A percentile compares a stretch with the other conserved stretches of the same genome.
These are phyloP conservation scores for Agastache rugosa DNA, from an alignment of 257 asterid species.

Conservation along the genomic window DNA sequence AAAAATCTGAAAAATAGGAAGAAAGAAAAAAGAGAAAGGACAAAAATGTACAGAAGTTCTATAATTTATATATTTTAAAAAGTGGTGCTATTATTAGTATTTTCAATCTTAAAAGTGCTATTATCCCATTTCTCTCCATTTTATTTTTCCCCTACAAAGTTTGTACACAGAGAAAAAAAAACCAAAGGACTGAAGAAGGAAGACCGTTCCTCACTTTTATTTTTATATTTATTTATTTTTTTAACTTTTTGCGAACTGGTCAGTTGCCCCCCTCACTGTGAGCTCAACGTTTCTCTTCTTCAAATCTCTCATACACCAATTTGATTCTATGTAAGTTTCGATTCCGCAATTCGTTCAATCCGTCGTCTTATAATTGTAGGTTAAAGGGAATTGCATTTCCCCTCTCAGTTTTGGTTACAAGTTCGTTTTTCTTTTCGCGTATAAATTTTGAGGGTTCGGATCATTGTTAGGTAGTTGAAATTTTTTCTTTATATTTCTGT, in stretches of 20 bases:
- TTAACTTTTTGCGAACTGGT: background rate
- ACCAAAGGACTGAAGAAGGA: too few species aligned
- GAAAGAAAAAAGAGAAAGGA: too few species aligned
- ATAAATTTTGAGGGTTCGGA: slow-evolving; percentile 33
- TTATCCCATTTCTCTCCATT: too few species aligned
- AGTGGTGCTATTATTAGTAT: too few species aligned
- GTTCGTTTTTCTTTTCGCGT: background rate
- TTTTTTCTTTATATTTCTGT: slow-evolving; percentile 10
- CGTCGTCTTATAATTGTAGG: background rate
- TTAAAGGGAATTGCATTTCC: background rate
- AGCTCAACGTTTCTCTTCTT: slow-evolving; percentile 14
- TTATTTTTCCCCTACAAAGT: too few species aligned
- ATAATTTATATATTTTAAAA: too few species aligned
- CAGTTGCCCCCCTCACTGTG: background rate
- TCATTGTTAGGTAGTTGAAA: background rate
- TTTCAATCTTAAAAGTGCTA: too few species aligned
- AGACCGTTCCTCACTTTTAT: too few species aligned
- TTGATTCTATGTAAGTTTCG: slow-evolving; percentile 26
- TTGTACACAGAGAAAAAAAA: too few species aligned
- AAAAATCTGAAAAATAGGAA: too few species aligned
- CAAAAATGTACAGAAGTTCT: too few species aligned
- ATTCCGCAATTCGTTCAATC: slow-evolving; percentile 14
- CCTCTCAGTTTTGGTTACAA: background rate
- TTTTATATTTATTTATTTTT: background rate
- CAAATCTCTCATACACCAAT: background rate